Conservation (phyloP, 148 eudicot genomes). For the Camellia lanceoleosa region DNA sequence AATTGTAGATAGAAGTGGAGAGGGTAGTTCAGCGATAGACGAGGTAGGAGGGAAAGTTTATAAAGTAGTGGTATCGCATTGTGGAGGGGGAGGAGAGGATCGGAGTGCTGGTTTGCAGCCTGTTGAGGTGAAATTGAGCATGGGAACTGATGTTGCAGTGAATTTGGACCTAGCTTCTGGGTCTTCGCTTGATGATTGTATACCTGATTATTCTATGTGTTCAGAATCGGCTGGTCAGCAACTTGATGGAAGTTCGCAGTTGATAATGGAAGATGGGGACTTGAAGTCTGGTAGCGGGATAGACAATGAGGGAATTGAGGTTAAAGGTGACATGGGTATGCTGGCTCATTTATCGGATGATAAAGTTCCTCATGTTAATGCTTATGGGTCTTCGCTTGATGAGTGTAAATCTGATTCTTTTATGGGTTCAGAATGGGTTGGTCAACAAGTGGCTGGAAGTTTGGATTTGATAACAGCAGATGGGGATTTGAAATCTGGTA, state of each 20-base stretch:
- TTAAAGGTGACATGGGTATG: not conserved
- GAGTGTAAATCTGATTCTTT: not conserved
- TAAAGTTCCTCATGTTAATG: not conserved
- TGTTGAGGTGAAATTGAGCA: not conserved
- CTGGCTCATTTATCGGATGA: not conserved
- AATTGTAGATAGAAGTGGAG: not conserved
- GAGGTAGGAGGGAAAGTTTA: slow-evolving; percentile 2
- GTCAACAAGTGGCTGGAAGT: not conserved
- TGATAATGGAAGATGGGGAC: not conserved
- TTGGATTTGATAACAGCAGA: not conserved
- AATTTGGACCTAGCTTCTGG: not conserved
- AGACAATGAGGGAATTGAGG: not conserved
- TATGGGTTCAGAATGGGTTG: not conserved
- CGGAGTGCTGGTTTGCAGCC: not conserved
- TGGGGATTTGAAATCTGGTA: not conserved
- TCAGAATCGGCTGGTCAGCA: not conserved
- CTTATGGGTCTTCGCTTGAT: not conserved
- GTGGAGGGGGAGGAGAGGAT: not conserved
- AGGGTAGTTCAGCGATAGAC: not conserved
- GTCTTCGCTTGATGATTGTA: not conserved
- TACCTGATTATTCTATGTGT: not conserved
- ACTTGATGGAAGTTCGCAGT: not conserved
- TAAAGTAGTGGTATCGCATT: not conserved
- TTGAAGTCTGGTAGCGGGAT: not conserved
- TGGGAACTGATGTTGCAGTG: not conserved